Conservation (phyloP, 2,329 filamentous ascomycete genomes). For the Fusarium palustre region DNA sequence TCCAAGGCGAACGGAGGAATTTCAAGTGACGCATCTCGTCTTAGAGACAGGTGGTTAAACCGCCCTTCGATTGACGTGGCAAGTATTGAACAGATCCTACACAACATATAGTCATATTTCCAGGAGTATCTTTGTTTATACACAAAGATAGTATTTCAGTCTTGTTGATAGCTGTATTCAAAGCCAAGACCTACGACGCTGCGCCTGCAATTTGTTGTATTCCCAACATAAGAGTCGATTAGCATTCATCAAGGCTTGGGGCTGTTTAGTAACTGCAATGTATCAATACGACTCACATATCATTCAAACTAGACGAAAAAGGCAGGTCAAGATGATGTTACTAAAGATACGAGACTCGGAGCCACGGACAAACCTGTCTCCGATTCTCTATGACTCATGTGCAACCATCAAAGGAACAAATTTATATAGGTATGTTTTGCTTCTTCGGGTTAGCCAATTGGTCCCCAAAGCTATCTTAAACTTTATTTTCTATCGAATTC, state of each 20-base stretch:
- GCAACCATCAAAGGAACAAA: neutral
- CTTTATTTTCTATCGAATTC: neutral
- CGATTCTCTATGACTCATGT: constrained; percentile 21
- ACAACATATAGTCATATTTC: no score
- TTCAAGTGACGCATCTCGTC: fast-evolving
- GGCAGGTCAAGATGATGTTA: neutral
- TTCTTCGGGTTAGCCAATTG: neutral
- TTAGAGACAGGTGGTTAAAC: constrained; percentile 21
- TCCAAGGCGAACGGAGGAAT: neutral
- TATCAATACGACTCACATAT: neutral
- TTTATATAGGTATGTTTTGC: neutral
- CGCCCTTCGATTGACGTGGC: neutral
- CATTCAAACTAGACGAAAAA: neutral
- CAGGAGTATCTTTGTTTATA: no score
- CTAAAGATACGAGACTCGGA: no score
- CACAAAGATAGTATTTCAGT: neutral
- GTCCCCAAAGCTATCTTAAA: neutral
- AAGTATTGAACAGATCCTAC: neutral
- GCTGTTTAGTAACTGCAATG: fast-evolving
- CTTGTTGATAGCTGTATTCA: neutral
- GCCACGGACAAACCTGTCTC: constrained; percentile 11
- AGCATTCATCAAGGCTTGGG: neutral
- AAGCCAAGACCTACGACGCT: neutral
- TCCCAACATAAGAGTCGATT: no score
- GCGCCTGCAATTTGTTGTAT: no score